phyloP scores from a whole-genome alignment of 768 basidiomycete genomes.

The Cystobasidium ongulense region DNA sequence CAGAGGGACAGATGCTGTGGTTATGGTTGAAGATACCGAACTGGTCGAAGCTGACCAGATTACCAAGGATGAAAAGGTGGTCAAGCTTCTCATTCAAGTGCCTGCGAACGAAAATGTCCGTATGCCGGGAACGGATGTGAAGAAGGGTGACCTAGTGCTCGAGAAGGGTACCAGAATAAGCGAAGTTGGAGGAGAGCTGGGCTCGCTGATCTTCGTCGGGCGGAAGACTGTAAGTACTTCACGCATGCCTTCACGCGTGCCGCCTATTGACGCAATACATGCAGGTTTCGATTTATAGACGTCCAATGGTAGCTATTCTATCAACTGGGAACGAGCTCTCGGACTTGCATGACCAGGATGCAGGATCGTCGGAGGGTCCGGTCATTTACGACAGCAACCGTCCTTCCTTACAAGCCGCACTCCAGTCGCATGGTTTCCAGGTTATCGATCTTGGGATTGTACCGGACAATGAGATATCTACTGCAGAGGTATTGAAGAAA shows the following conservation, averaged over 20 bases:
- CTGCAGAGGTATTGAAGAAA: conserved; percentile 52
- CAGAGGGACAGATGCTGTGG: conserved; percentile 62
- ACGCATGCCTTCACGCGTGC: neutral
- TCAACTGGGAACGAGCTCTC: conserved; percentile 79
- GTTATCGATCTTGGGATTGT: conserved; percentile 76
- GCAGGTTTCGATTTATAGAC: conserved; percentile 62
- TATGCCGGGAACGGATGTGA: conserved; percentile 55
- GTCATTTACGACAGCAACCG: conserved; percentile 74
- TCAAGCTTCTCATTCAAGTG: conserved; percentile 60
- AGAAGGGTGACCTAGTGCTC: conserved; percentile 56
- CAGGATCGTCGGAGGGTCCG: conserved; percentile 27
- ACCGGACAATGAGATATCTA: conserved; percentile 55
- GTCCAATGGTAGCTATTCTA: conserved; percentile 68
- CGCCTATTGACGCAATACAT: neutral
- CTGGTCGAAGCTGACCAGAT: conserved; percentile 50
- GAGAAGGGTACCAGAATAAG: conserved; percentile 57
- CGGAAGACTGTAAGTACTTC: conserved; percentile 54
- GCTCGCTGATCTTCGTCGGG: conserved; percentile 71
- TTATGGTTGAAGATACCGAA: conserved; percentile 89
- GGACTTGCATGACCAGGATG: conserved; percentile 51
- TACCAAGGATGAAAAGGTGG: conserved; percentile 61
- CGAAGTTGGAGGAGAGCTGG: conserved; percentile 69
- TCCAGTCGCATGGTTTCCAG: conserved; percentile 65
- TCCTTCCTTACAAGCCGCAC: conserved; percentile 62
- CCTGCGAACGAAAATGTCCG: conserved; percentile 64